Percentiles rank a stretch among this genome's conserved stretches.
phyloP scores from a whole-genome alignment of 1,139 yeast species.

The Hyphopichia fennica region DNA sequence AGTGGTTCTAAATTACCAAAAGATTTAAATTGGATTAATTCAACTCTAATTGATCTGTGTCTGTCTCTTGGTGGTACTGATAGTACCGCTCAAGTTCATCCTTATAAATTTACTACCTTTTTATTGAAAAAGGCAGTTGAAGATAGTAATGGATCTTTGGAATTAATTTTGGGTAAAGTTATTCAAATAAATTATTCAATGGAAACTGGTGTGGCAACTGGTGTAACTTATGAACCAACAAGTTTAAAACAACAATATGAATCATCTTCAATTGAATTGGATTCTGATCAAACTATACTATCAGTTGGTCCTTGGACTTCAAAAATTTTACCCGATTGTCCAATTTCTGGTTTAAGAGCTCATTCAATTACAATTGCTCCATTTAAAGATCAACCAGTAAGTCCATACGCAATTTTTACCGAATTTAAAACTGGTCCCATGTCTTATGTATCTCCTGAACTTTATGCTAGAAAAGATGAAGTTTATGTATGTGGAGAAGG shows the following conservation, averaged over 20 bases:
- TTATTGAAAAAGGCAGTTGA: constrained; percentile 79
- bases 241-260: constrained; percentile 39
- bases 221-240: constrained; percentile 64
- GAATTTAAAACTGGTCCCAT: constrained; percentile 71
- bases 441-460: constrained; percentile 82
- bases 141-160: constrained; percentile 69
- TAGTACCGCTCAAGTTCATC: constrained; percentile 96
- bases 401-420: constrained; percentile 93
- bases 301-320: constrained; percentile 98
- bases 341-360: constrained; percentile 88
- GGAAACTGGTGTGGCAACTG: constrained; percentile 66
- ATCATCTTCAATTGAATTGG: constrained; percentile 37
- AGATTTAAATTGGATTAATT: constrained; percentile 80
- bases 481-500: constrained; percentile 98
- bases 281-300: constrained; percentile 76
- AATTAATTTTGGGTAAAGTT: constrained; percentile 81
- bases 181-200: constrained; percentile 61
- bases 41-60: constrained; percentile 68
- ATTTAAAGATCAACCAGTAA: constrained; percentile 62
- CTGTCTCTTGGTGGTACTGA: constrained; percentile 81
- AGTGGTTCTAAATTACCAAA: constrained; percentile 51
- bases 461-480: constrained; percentile 93
- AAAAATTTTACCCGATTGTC: constrained; percentile 84
- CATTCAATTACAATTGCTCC: constrained; percentile 94
- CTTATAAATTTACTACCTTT: constrained; percentile 85